Percentiles rank a stretch among this genome's conserved stretches.
Conservation (phyloP, 2,329 filamentous ascomycete species). For the Fusarium marasasianum region DNA sequence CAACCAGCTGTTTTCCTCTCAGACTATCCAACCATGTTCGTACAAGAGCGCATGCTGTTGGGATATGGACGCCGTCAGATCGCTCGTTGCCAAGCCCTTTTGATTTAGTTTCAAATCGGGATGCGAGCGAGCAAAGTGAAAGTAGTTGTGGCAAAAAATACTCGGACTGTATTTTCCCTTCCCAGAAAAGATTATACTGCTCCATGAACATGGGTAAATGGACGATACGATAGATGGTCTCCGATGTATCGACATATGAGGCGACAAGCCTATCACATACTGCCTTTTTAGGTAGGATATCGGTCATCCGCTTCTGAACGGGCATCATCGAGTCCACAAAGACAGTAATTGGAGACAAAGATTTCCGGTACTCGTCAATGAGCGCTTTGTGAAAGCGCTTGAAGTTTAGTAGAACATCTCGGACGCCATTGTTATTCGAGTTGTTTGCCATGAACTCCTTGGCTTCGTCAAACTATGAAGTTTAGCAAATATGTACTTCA, state of each 20-base stretch:
- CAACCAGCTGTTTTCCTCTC: slow-evolving; percentile 61
- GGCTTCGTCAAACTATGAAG: slow-evolving; percentile 61
- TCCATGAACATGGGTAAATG: slow-evolving; percentile 62
- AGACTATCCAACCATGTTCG: slow-evolving; percentile 63
- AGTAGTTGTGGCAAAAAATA: slow-evolving; percentile 64
- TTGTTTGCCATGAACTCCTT: slow-evolving; percentile 59
- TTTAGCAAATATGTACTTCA: slow-evolving; percentile 8
- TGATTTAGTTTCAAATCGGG: slow-evolving; percentile 61
- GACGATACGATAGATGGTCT: slow-evolving; percentile 63
- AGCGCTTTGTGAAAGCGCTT: slow-evolving; percentile 59
- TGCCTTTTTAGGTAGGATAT: slow-evolving; percentile 61
- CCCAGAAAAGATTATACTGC: slow-evolving; percentile 64
- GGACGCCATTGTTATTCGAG: slow-evolving; percentile 51
- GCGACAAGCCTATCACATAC: slow-evolving; percentile 62
- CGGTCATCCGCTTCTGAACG: slow-evolving; percentile 65
- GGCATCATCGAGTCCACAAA: slow-evolving; percentile 69
- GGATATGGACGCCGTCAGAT: slow-evolving; percentile 64
- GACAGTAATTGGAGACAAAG: slow-evolving; percentile 61
- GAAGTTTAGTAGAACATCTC: slow-evolving; percentile 56
- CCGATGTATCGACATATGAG: slow-evolving; percentile 60
- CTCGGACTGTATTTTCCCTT: slow-evolving; percentile 56
- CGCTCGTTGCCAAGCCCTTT: slow-evolving; percentile 61
- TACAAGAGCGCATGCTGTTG: slow-evolving; percentile 65
- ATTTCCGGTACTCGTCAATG: slow-evolving; percentile 58
- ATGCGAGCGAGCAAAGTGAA: slow-evolving; percentile 62